Percentiles rank a stretch among this genome's conserved stretches.
These are phyloP conservation scores for Canavalia gladiata DNA, from an alignment of 306 rosid genomes.

Conservation along the genomic window DNA sequence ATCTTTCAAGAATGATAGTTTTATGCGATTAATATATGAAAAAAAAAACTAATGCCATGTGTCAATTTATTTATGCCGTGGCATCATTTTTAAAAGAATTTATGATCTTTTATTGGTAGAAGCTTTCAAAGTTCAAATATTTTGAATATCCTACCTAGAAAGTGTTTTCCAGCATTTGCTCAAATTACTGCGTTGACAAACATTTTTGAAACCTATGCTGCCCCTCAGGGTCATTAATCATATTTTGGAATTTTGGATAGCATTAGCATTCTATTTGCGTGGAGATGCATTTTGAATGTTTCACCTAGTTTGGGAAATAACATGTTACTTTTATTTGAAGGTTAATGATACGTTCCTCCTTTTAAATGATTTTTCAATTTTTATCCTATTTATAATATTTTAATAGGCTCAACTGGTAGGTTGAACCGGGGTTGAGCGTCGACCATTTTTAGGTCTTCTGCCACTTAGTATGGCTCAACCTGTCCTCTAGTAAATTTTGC, in stretches of 20 bases:
- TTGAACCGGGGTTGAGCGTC: too few relatives aligned
- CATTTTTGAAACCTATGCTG: neutral
- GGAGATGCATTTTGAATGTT: neutral
- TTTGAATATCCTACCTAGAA: neutral
- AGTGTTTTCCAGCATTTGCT: neutral
- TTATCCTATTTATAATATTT: neutral
- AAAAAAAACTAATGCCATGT: neutral
- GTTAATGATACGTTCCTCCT: neutral
- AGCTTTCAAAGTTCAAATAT: neutral
- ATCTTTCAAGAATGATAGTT: neutral
- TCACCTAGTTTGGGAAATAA: neutral
- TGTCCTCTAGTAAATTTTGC: neutral
- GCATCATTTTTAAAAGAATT: neutral
- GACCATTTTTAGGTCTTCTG: too few relatives aligned
- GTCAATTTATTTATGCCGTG: neutral
- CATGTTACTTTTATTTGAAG: neutral
- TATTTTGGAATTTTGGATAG: neutral
- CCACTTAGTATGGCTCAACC: too few relatives aligned
- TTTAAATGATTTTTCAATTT: neutral
- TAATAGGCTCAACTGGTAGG: neutral
- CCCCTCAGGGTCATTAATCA: neutral
- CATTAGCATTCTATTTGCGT: neutral
- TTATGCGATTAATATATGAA: neutral
- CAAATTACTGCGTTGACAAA: neutral
- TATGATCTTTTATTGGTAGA: neutral